Conservation (phyloP, 805 yeast species). For the Ogataea allantospora region DNA sequence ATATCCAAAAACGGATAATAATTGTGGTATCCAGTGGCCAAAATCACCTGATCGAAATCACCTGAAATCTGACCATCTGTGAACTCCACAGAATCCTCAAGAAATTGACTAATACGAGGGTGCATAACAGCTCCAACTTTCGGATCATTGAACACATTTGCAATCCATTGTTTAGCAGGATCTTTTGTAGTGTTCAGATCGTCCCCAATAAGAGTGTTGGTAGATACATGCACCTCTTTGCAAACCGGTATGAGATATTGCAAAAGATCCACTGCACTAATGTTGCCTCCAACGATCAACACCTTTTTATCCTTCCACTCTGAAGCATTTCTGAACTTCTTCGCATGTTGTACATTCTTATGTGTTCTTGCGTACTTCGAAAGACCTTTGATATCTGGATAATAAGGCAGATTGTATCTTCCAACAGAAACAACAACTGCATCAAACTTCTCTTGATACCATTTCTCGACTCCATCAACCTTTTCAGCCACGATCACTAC, state of each 20-base stretch:
- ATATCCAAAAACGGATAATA: conserved; percentile 40
- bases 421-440: conserved; percentile 42
- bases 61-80: conserved; percentile 33
- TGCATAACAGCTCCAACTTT: conserved; percentile 30
- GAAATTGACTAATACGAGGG: conserved; percentile 41
- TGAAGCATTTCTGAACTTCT: conserved; percentile 31
- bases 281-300: conserved; percentile 39
- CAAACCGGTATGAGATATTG: conserved; percentile 38
- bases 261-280: conserved; percentile 64
- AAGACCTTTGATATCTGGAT: conserved; percentile 37
- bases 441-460: conserved; percentile 44
- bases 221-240: conserved; percentile 23
- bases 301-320: conserved; percentile 32
- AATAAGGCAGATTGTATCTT: conserved; percentile 40
- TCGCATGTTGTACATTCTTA: conserved; percentile 32
- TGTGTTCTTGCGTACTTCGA: conserved; percentile 30
- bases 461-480: conserved; percentile 25
- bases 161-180: conserved; percentile 27
- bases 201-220: conserved; percentile 1
- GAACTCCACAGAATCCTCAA: conserved; percentile 33
- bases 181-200: conserved; percentile 24
- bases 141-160: conserved; percentile 37
- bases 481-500: conserved; percentile 3
- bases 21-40: conserved; percentile 53
- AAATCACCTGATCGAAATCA: conserved; percentile 39